Evolutionary conservation across 305 asterid species (phyloP).

Genomic region (Rubia balearica): DNA sequence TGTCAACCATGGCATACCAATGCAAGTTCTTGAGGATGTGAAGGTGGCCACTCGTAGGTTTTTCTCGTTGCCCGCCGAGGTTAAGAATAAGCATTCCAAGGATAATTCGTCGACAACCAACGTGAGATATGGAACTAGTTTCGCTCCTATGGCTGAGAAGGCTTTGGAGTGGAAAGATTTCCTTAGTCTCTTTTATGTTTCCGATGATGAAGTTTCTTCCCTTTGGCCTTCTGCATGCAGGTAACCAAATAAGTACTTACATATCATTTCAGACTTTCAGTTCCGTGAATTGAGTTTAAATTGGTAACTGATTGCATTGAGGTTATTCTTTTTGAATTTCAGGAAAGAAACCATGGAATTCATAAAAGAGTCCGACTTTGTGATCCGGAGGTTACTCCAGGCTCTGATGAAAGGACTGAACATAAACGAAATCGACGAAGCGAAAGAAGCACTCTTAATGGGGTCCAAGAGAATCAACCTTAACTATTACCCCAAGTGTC

Average conservation of each 20-base stretch:
- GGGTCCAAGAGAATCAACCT: constrained; percentile 13
- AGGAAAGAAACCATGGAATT: constrained; percentile 3
- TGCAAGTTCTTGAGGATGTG: constrained; percentile 18
- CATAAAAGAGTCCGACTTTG: neutral
- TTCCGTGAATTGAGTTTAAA: no score
- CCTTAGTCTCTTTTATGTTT: constrained; percentile 28
- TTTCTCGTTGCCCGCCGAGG: constrained; percentile 18
- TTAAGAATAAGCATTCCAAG: constrained; percentile 23
- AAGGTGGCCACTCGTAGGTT: constrained; percentile 23
- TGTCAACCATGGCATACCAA: constrained; percentile 23
- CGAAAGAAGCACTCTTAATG: constrained; percentile 14
- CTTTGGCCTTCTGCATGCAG: constrained; percentile 25
- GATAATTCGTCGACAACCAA: constrained; percentile 16
- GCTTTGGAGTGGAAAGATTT: constrained; percentile 34
- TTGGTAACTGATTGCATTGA: no score
- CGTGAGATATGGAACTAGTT: constrained; percentile 28
- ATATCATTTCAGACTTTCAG: no score
- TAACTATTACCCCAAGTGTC: constrained; percentile 15
- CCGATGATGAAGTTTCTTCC: constrained; percentile 17
- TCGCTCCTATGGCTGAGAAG: constrained; percentile 28
- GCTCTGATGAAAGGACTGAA: constrained; percentile 2
- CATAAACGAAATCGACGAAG: neutral
- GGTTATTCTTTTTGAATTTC: neutral
- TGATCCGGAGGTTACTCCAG: neutral
- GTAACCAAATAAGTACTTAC: no score